Evolutionary conservation across 495 filamentous ascomycete genomes (phyloP).

Genomic region (Hypoxylon lenormandii): DNA sequence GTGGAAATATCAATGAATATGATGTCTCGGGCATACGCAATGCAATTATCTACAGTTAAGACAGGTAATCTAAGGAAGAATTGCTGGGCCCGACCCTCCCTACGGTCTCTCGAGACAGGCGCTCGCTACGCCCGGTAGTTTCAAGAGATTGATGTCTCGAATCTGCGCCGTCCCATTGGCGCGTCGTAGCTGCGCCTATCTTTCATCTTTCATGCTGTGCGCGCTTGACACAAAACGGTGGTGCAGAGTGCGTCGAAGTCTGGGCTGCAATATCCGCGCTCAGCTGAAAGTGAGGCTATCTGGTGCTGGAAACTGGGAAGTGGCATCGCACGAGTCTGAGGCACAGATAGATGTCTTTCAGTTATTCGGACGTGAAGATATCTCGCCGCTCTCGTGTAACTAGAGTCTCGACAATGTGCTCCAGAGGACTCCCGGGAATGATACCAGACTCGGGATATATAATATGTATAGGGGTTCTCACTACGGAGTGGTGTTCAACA

Average conservation of each 20-base stretch:
- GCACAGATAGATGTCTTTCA: constrained; percentile 17
- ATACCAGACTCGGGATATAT: constrained; percentile 4
- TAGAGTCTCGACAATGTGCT: neutral
- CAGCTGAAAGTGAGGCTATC: constrained; percentile 33
- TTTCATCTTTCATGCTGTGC: constrained; percentile 20
- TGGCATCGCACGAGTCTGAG: constrained; percentile 17
- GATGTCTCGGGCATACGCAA: constrained; percentile 23
- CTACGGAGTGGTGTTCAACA: neutral
- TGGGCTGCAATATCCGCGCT: constrained; percentile 13
- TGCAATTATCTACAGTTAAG: constrained; percentile 3
- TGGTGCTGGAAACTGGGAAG: neutral
- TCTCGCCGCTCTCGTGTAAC: constrained; percentile 4
- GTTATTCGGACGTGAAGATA: constrained; percentile 13
- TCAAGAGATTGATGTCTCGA: constrained; percentile 15
- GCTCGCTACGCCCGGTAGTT: neutral
- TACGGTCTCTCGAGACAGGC: constrained; percentile 6
- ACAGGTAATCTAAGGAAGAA: constrained; percentile 26
- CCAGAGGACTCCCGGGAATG: neutral
- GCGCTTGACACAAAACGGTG: constrained; percentile 40
- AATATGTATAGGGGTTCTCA: neutral
- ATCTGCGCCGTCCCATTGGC: constrained; percentile 4
- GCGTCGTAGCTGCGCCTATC: neutral
- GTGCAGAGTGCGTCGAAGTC: constrained; percentile 43
- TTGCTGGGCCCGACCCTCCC: neutral
- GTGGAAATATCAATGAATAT: neutral